Conservation (phyloP, 768 basidiomycete species). For the Punctularia strigosozonata region DNA sequence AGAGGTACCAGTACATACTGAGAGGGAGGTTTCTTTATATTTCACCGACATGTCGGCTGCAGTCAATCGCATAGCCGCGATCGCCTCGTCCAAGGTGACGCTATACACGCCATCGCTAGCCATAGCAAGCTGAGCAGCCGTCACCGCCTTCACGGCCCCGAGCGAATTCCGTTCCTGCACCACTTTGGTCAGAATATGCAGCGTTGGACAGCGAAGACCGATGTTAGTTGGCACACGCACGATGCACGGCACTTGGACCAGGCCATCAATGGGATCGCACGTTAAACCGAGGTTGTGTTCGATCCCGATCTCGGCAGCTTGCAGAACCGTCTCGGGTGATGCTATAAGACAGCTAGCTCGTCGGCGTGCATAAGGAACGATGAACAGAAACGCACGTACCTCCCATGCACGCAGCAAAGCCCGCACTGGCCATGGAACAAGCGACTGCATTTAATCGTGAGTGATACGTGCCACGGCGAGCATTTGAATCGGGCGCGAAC, state of each 20-base stretch:
- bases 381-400: conserved; percentile 27
- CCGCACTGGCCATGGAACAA: conserved; percentile 91
- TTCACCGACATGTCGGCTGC: conserved; percentile 92
- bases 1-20: conserved; percentile 33
- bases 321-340: conserved; percentile 71
- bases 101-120: conserved; percentile 81
- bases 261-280: conserved; percentile 88
- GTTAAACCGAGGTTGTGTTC: conserved; percentile 85
- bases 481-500: conserved; percentile 29
- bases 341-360: conserved; percentile 27
- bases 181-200: conserved; percentile 1
- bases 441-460: conserved; percentile 41
- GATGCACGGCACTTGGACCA: conserved; percentile 94
- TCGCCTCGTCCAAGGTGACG: conserved; percentile 88
- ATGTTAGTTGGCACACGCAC: conserved; percentile 33
- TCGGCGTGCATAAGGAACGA: conserved; percentile 4
- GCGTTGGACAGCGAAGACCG: conserved; percentile 1
- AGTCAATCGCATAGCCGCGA: conserved; percentile 89
- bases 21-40: conserved; percentile 92
- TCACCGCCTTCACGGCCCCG: conserved; percentile 87
- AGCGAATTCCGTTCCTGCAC: conserved; percentile 72
- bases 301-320: conserved; percentile 89
- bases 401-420: conserved; percentile 92
- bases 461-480: background rate
- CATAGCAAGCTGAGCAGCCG: conserved; percentile 90